Evolutionary conservation across 1,284 basidiomycete genomes (phyloP).

Genomic region (Mycena citricolor): DNA sequence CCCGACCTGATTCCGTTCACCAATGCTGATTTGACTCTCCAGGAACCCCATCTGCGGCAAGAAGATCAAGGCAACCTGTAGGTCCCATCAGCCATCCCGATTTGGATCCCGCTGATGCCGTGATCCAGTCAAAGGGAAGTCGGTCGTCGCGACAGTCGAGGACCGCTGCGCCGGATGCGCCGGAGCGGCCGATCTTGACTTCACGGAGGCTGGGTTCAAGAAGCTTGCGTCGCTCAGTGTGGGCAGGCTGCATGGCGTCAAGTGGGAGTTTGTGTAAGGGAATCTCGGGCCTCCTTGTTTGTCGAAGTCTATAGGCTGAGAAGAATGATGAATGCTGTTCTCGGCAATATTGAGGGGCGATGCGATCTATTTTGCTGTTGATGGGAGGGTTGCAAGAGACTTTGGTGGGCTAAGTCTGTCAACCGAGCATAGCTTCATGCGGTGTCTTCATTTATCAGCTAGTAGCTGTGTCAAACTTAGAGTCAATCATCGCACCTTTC

Average conservation of each 20-base stretch:
- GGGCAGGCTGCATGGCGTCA: conserved; percentile 19
- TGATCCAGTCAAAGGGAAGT: conserved; percentile 14
- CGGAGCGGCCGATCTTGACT: conserved; percentile 26
- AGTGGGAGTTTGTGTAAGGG: conserved; percentile 14
- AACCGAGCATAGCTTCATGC: no score
- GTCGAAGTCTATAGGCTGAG: no score
- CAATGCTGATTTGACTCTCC: conserved; percentile 31
- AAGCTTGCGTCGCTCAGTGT: conserved; percentile 14
- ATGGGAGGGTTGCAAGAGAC: no score
- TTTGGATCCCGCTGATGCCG: not conserved
- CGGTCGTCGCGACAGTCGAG: conserved; percentile 22
- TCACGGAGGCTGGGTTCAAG: conserved; percentile 27
- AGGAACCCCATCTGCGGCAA: conserved; percentile 39
- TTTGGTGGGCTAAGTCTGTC: no score
- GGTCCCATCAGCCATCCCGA: not conserved
- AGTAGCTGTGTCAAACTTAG: no score
- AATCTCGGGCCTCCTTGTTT: no score
- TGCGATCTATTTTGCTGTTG: no score
- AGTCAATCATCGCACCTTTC: no score
- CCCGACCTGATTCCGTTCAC: not conserved
- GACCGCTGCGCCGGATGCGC: conserved; percentile 28
- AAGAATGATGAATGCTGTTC: no score
- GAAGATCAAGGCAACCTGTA: conserved; percentile 29
- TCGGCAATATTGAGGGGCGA: no score
- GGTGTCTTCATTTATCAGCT: no score